Evolutionary conservation across 257 asterid species (phyloP), one percentile per base, ranked within the genome.

Genomic region (Gynochthodes officinalis): DNA sequence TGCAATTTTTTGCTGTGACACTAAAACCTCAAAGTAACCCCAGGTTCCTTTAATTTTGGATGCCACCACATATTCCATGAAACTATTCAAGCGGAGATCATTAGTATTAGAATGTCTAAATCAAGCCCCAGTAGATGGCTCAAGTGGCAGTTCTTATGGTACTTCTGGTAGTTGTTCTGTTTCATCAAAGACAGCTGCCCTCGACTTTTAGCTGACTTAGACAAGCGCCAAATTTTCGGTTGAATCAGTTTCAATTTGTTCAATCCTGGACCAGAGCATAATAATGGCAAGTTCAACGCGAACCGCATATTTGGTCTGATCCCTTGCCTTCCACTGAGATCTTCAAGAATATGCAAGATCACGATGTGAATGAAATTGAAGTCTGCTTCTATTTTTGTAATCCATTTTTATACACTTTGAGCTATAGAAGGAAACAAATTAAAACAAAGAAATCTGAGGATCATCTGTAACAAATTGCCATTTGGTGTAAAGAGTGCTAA

Each of bases 51-150:
- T 83, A 28, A 82, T 88, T 84, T 76, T 90, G 49, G 99, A 87
- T 79, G 87, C 94, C 53, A 87, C 90, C 48, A 95, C 96, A 74
- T 95, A 81, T 76, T 95, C 99, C 15, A 88, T 95, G 82, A 95
- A 92, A 82, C 82, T 91, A 81, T 87, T 85, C 53, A 95, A 83
- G 82, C 82, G 96, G 73, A 83, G 94, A 77, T 79, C 86, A 43
- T 76, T 95, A 53, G 35, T 73, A 71, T 76, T 95, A 82, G 98
- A 95, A 74, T 87, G 96, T 76, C 86, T 90, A 44, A 92, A 92
- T 87, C 99, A 92, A 82, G 99, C 99, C 50, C 98, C 98, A 0
- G 94, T 95, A 4, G 98, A 95, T 76, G 98, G 96, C 66, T 89
- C 98, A 14, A 86, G 89, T 74, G 99, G 98, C 65, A 82, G 73